These are phyloP conservation scores for Sclerotinia subarctica DNA, from an alignment of 2,329 filamentous ascomycete genomes.

Conservation along the genomic window DNA sequence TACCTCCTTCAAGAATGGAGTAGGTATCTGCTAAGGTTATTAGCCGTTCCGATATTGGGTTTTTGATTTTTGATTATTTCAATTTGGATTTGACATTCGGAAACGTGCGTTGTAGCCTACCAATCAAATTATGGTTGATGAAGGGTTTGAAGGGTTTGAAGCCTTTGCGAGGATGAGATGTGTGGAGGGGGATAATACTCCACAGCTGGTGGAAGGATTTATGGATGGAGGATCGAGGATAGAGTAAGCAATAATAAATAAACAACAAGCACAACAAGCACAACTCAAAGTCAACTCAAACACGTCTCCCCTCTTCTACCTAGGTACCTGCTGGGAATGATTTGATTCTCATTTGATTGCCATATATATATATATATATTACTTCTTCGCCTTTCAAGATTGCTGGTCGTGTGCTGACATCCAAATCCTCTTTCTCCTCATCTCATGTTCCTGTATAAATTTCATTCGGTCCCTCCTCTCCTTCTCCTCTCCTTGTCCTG, in stretches of 20 bases:
- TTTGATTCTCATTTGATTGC: background rate
- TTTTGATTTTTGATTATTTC: background rate
- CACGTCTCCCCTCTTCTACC: background rate
- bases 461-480: background rate
- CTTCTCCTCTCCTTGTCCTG: background rate
- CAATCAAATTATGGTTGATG: background rate
- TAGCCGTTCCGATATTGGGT: background rate
- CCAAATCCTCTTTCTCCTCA: no score
- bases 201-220: background rate
- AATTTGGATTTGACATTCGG: background rate
- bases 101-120: background rate
- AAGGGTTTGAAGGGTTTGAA: background rate
- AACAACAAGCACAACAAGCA: background rate
- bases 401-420: background rate
- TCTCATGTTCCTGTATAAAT: background rate
- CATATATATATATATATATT: background rate
- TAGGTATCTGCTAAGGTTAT: background rate
- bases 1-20: slow-evolving; percentile 5
- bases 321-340: background rate
- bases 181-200: background rate
- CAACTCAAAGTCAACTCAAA: background rate
- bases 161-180: background rate
- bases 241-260: background rate
- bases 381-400: background rate
- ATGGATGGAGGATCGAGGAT: background rate